phyloP scores from a whole-genome alignment of 2,329 filamentous ascomycete species.

The Thermothelomyces thermophilus region DNA sequence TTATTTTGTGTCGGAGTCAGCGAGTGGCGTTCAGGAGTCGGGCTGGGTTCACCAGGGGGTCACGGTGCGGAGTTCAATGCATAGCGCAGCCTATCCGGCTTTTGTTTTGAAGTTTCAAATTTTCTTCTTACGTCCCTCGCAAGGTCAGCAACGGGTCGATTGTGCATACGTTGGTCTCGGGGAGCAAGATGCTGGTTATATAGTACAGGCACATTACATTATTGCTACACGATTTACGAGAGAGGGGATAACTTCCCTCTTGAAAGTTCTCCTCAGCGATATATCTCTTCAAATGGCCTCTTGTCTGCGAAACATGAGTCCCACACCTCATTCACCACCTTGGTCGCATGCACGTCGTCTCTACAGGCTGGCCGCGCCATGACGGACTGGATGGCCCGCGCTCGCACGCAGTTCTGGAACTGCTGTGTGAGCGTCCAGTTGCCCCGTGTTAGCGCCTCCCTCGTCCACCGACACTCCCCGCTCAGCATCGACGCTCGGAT shows the following conservation, averaged over 20 bases:
- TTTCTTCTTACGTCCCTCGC: not conserved
- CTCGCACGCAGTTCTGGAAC: constrained; percentile 85
- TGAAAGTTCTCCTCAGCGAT: constrained; percentile 48
- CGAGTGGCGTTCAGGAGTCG: constrained; percentile 17
- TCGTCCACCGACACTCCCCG: constrained; percentile 85
- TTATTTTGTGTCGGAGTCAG: constrained; percentile 5
- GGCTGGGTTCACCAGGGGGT: not conserved
- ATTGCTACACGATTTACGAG: constrained; percentile 7
- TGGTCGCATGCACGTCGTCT: constrained; percentile 77
- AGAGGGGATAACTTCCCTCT: not conserved
- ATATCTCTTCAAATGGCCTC: constrained; percentile 93
- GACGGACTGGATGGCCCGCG: constrained; percentile 73
- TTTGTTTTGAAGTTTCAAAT: constrained; percentile 18
- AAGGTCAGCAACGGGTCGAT: not conserved
- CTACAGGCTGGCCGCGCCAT: constrained; percentile 71
- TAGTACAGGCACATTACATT: too few species aligned
- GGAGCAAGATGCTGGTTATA: constrained; percentile 6
- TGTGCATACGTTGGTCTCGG: not conserved
- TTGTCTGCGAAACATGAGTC: constrained; percentile 94
- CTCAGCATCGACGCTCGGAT: constrained; percentile 89
- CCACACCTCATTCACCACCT: constrained; percentile 96
- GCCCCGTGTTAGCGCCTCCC: constrained; percentile 76
- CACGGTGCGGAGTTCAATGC: constrained; percentile 18
- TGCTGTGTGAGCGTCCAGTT: constrained; percentile 89
- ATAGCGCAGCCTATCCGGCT: constrained; percentile 21